phyloP scores from a whole-genome alignment of 2,329 filamentous ascomycete genomes.

The Diaporthe citri region DNA sequence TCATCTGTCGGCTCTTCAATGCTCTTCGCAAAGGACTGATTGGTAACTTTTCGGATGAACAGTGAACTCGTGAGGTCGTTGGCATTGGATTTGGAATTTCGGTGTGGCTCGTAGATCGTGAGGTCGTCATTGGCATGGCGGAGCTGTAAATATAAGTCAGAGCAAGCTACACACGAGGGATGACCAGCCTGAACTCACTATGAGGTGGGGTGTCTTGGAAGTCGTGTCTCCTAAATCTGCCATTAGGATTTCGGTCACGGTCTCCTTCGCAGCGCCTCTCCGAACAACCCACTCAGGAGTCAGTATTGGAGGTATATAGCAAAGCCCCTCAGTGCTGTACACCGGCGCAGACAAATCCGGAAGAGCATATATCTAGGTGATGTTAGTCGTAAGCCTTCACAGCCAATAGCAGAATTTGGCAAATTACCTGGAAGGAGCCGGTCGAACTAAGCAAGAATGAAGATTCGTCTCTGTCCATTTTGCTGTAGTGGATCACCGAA shows the following conservation, averaged over 20 bases:
- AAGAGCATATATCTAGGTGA: slow-evolving; percentile 78
- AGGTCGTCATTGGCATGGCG: slow-evolving; percentile 86
- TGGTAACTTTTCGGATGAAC: slow-evolving; percentile 81
- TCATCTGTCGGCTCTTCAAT: slow-evolving; percentile 63
- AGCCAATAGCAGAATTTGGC: slow-evolving; percentile 47
- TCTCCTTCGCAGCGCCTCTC: slow-evolving; percentile 79
- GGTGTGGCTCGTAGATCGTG: slow-evolving; percentile 87
- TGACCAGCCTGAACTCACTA: slow-evolving; percentile 69
- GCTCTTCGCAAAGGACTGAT: slow-evolving; percentile 74
- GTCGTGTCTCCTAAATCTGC: slow-evolving; percentile 85
- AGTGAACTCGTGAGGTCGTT: slow-evolving; percentile 68
- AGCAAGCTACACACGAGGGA: slow-evolving; percentile 20
- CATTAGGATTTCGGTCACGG: slow-evolving; percentile 82
- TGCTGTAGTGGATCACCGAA: slow-evolving; percentile 61
- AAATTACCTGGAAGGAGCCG: slow-evolving; percentile 80
- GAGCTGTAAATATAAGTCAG: slow-evolving; percentile 61
- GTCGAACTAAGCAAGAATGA: slow-evolving; percentile 82
- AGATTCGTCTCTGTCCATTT: slow-evolving; percentile 62
- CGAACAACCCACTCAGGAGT: slow-evolving; percentile 78
- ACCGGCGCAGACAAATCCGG: slow-evolving; percentile 78
- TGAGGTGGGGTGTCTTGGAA: slow-evolving; percentile 80
- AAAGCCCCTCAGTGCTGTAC: slow-evolving; percentile 81
- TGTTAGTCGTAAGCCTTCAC: slow-evolving; percentile 33
- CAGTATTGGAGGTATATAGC: slow-evolving; percentile 81
- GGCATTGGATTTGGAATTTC: slow-evolving; percentile 55